Conservation (phyloP, 257 asterid species). For the Scutellaria galericulata region DNA sequence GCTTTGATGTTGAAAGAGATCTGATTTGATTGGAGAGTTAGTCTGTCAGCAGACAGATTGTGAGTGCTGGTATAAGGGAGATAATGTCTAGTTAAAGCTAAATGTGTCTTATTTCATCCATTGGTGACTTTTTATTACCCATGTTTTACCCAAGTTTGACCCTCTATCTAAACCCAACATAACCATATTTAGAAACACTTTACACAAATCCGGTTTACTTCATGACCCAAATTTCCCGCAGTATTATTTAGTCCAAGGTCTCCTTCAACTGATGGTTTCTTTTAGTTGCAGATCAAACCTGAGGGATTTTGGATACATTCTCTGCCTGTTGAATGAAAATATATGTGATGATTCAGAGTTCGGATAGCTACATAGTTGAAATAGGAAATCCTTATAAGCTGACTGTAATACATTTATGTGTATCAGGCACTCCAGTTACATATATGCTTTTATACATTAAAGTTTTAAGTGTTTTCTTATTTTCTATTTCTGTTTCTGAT, state of each 20-base stretch:
- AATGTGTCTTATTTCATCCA: neutral
- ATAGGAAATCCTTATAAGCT: conserved; percentile 2
- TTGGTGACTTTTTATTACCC: neutral
- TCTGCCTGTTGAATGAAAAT: neutral
- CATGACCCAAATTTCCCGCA: neutral
- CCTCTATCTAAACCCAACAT: neutral
- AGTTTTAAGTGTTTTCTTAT: neutral
- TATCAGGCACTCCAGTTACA: neutral
- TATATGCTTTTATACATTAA: neutral
- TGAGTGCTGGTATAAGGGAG: neutral
- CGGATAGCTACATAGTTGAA: conserved; percentile 6
- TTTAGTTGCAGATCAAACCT: conserved; percentile 25
- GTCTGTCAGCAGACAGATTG: neutral
- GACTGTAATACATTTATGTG: neutral
- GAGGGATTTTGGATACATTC: neutral
- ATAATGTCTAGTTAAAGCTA: neutral
- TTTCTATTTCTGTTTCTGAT: conserved; percentile 20
- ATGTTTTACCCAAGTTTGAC: neutral
- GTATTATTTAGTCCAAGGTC: neutral
- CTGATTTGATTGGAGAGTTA: neutral
- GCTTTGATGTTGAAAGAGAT: neutral
- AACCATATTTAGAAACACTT: neutral
- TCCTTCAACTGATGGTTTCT: conserved; percentile 22
- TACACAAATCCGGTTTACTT: neutral
- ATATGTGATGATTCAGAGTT: conserved; percentile 3